A percentile compares a stretch with the other conserved stretches of the same genome.
Evolutionary conservation across 768 basidiomycete genomes (phyloP).

Genomic region (Collybia nuda): DNA sequence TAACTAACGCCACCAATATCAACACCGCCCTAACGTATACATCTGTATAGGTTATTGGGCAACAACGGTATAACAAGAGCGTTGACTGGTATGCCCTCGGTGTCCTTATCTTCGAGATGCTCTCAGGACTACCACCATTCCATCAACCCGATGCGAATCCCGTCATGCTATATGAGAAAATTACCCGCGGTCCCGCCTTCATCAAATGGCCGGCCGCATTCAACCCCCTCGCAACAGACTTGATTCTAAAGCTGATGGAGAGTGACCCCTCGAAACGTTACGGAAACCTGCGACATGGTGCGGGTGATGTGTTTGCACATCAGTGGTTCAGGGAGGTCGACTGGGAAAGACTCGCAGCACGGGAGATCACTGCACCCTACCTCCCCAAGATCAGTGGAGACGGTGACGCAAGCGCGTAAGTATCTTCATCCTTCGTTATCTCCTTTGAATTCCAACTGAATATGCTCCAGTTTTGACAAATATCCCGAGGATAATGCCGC

Average conservation of each 20-base stretch:
- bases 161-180: constrained; percentile 88
- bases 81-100: constrained; percentile 99
- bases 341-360: constrained; percentile 75
- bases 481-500: constrained; percentile 77
- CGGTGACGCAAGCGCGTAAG: constrained; percentile 93
- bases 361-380: constrained; percentile 95
- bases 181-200: constrained; percentile 68
- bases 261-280: constrained; percentile 84
- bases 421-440: constrained; percentile 15
- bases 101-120: constrained; percentile 97
- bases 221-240: constrained; percentile 77
- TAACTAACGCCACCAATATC: constrained; percentile 5
- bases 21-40: constrained; percentile 6
- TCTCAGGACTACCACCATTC: constrained; percentile 93
- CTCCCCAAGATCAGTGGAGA: constrained; percentile 89
- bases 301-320: constrained; percentile 90
- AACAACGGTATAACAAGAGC: constrained; percentile 89
- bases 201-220: constrained; percentile 79
- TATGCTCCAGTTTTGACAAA: constrained; percentile 59
- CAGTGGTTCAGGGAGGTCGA: constrained; percentile 94
- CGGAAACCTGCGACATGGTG: constrained; percentile 87
- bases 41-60: constrained; percentile 61
- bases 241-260: constrained; percentile 91
- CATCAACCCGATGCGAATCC: constrained; percentile 86
- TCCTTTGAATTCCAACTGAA: constrained; percentile 11